Percentiles rank a stretch among this genome's conserved stretches.
These are phyloP conservation scores for Ustilago cynodontis DNA, from an alignment of 1,284 basidiomycete species.

Conservation along the genomic window DNA sequence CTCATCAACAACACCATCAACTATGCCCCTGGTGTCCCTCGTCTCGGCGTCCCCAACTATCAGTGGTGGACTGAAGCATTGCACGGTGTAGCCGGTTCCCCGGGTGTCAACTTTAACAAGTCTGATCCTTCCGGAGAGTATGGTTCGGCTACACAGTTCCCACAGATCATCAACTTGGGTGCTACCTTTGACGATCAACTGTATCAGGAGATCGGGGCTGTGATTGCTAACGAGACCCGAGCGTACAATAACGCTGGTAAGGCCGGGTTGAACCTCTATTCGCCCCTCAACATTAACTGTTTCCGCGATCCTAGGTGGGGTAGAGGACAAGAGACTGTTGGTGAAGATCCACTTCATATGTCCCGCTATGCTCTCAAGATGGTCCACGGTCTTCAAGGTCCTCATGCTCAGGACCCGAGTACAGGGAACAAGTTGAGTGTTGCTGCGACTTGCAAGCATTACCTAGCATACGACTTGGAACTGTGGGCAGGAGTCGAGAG, in stretches of 20 bases:
- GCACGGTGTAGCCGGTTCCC: slow-evolving; percentile 24
- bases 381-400: slow-evolving; percentile 23
- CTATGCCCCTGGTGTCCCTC: slow-evolving; percentile 18
- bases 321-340: slow-evolving; percentile 28
- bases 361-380: slow-evolving; percentile 16
- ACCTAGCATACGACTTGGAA: slow-evolving; percentile 28
- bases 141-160: slow-evolving; percentile 25
- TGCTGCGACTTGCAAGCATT: slow-evolving; percentile 38
- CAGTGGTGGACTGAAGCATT: slow-evolving; percentile 41
- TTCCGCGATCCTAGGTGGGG: slow-evolving; percentile 41
- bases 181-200: slow-evolving; percentile 37
- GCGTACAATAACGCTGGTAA: slow-evolving; percentile 34
- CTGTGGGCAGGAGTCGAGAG: slow-evolving; percentile 22
- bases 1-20: slow-evolving; percentile 44
- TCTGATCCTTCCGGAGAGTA: slow-evolving; percentile 3
- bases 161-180: slow-evolving; percentile 36
- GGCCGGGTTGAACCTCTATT: slow-evolving; percentile 26
- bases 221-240: slow-evolving; percentile 31
- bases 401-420: neutral
- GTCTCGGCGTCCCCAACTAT: slow-evolving; percentile 30
- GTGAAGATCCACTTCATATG: slow-evolving; percentile 32
- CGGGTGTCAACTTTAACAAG: slow-evolving; percentile 27
- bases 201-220: slow-evolving; percentile 12
- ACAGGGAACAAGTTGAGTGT: neutral
- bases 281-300: slow-evolving; percentile 33